Evolutionary conservation across 1,284 basidiomycete genomes (phyloP).

Genomic region (Xanthoconium separans): DNA sequence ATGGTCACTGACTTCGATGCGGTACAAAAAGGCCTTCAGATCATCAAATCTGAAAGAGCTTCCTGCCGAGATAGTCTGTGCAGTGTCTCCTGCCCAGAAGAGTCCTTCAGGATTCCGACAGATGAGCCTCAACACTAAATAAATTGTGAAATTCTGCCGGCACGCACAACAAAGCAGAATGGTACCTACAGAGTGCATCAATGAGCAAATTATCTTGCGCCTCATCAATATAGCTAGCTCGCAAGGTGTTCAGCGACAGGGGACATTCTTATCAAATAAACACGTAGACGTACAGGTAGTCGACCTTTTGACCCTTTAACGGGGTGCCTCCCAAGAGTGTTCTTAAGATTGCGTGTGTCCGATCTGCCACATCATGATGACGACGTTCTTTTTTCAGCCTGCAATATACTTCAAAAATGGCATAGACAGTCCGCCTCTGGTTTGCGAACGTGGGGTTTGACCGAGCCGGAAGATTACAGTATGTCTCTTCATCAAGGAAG

Average conservation of each 20-base stretch:
- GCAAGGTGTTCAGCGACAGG: conserved; percentile 1
- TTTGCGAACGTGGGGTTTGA: conserved; percentile 54
- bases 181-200: conserved; percentile 54
- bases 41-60: conserved; percentile 74
- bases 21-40: conserved; percentile 63
- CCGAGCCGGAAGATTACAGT: conserved; percentile 48
- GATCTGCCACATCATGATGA: conserved; percentile 64
- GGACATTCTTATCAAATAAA: not conserved
- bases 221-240: conserved; percentile 66
- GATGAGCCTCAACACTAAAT: conserved; percentile 55
- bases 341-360: conserved; percentile 57
- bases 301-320: conserved; percentile 44
- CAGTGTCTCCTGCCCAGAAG: conserved; percentile 80
- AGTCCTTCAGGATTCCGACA: conserved; percentile 65
- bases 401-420: conserved; percentile 54
- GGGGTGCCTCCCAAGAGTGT: conserved; percentile 31
- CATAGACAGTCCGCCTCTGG: conserved; percentile 50
- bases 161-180: not conserved
- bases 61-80: conserved; percentile 72
- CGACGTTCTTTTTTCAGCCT: conserved; percentile 43
- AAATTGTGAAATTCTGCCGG: not conserved
- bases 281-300: conserved; percentile 51
- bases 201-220: conserved; percentile 71
- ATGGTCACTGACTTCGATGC: conserved; percentile 46
- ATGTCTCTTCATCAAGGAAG: conserved; percentile 45